Percentiles rank a stretch among this genome's conserved stretches.
These are phyloP conservation scores for Gossypium davidsonii DNA, from an alignment of 441 rosid species.

Conservation along the genomic window DNA sequence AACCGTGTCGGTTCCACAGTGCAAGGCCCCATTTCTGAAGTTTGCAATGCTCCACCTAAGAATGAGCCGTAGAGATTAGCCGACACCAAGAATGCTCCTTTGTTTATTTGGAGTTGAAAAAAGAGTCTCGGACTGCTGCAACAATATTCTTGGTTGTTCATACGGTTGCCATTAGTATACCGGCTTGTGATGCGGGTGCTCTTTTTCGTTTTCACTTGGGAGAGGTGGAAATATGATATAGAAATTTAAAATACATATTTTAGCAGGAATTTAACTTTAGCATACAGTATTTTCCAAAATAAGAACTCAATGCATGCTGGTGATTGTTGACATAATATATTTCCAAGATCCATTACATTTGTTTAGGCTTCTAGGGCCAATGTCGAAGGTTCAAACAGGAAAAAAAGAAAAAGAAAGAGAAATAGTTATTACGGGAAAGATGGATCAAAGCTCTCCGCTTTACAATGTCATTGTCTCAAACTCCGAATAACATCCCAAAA, in stretches of 20 bases:
- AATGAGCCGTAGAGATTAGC: background rate
- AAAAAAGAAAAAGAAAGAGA: background rate
- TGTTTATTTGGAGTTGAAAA: background rate
- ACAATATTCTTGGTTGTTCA: background rate
- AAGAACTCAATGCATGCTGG: background rate
- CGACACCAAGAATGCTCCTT: background rate
- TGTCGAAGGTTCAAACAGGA: background rate
- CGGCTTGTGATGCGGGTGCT: background rate
- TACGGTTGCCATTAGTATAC: background rate
- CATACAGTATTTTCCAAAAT: background rate
- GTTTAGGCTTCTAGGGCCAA: background rate
- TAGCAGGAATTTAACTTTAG: conserved; percentile 1
- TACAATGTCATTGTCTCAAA: conserved; percentile 12
- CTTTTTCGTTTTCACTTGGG: background rate
- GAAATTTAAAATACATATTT: background rate
- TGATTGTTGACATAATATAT: background rate
- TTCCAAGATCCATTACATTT: background rate
- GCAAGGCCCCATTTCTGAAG: conserved; percentile 41
- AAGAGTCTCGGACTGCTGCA: background rate
- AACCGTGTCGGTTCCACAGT: conserved; percentile 44
- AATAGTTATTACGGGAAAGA: conserved; percentile 14
- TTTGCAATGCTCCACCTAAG: conserved; percentile 9
- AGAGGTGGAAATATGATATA: background rate
- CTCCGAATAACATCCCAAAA: conserved; percentile 21
- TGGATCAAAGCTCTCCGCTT: conserved; percentile 9